These are phyloP conservation scores for Singerocomus rubriflavus DNA, from an alignment of 1,284 basidiomycete species.

Conservation along the genomic window DNA sequence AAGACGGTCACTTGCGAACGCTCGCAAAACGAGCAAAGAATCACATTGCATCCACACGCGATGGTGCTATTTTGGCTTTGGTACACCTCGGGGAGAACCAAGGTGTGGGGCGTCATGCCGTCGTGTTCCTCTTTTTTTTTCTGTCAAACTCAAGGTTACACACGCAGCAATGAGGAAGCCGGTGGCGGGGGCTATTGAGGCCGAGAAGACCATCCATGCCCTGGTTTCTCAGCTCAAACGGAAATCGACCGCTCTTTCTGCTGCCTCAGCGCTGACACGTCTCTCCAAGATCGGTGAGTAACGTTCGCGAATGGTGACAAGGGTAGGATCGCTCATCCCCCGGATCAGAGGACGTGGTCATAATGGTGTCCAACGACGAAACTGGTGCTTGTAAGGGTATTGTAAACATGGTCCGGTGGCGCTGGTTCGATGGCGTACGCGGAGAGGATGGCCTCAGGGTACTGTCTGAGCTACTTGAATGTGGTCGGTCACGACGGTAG, in stretches of 20 bases:
- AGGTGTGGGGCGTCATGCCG: constrained; percentile 4
- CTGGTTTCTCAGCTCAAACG: constrained; percentile 19
- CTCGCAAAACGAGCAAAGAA: constrained; percentile 19
- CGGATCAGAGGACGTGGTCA: constrained; percentile 17
- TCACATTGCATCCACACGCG: constrained; percentile 5
- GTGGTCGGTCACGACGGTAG: constrained; percentile 15
- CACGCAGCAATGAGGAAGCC: neutral
- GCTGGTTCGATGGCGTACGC: constrained; percentile 28
- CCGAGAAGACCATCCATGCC: constrained; percentile 13
- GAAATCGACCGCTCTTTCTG: constrained; percentile 20
- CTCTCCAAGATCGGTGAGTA: constrained; percentile 23
- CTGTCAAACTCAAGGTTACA: neutral
- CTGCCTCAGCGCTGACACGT: constrained; percentile 19
- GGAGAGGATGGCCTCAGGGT: constrained; percentile 29
- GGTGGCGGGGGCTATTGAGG: constrained; percentile 17
- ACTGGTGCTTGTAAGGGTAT: constrained; percentile 8
- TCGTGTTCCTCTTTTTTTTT: neutral
- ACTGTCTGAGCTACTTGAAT: constrained; percentile 17
- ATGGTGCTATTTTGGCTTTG: constrained; percentile 22
- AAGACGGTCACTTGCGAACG: constrained; percentile 9
- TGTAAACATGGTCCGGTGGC: constrained; percentile 22
- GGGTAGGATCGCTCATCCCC: neutral
- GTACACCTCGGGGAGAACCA: constrained; percentile 11
- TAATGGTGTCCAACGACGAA: constrained; percentile 10
- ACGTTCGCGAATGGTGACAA: neutral